Evolutionary conservation across 257 asterid genomes (phyloP), one percentile per base, ranked within the genome.

Genomic region (Salvia rosmarinus): DNA sequence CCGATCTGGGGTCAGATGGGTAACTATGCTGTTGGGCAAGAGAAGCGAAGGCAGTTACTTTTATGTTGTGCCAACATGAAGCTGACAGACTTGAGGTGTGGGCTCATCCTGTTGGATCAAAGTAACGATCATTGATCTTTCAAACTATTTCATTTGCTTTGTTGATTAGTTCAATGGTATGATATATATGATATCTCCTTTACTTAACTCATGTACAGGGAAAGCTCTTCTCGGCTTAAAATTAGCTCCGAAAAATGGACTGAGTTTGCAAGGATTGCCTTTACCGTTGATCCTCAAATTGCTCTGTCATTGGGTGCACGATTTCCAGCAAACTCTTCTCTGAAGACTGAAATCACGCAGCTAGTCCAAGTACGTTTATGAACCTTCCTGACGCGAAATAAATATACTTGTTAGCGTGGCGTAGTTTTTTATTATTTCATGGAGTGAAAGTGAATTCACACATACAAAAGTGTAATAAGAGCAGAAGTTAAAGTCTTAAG

Each of bases 1-100:
- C 99, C 99, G 46, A 83, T 95, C 75, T 95, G 99, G 99, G 99
- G 99, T 77, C 95, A 82, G 82, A 87, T 95, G 86, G 99, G 86
- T 72, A 86, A 90, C 81, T 88, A 87, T 82, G 82, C 84, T 64
- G 80, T 82, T 87, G 99, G 92, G 54, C 89, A 92, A 70, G 97
- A 95, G 78, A 95, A 86, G 81, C 85, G 98, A 64, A 92, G 87
- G 77, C 98, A 87, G 84, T 80, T 95, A 60, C 90, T 95, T 80
- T 90, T 83, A 90, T 95, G 96, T 83, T 95, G 75, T 91, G 97
- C 86, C 98, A 91, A 84, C 90, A 91, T 67, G 98, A 95, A 74
- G 90, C 95, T 60, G 98, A 95, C 80, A 89, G 99, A 76, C 99
- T 95, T 82, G 99, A 95, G 74, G 95, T 95, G 72, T 95, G 99